Evolutionary conservation across 208 protist genomes (phyloP).

Genomic region (Wallacemonas rigidus): DNA sequence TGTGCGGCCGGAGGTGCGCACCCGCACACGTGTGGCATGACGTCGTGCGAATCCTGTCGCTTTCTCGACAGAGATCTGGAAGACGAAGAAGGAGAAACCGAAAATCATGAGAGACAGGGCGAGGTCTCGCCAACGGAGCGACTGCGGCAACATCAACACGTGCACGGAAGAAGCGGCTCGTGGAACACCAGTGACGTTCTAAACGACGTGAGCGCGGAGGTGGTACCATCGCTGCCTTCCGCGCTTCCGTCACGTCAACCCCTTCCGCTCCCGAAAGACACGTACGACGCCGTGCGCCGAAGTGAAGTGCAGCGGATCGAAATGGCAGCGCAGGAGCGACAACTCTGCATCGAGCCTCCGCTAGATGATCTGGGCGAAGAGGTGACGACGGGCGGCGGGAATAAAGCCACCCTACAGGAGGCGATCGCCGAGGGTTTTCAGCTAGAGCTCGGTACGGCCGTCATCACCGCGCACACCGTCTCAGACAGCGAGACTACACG

Average conservation of each 20-base stretch:
- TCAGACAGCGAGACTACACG: background rate
- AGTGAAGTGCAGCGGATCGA: conserved; percentile 34
- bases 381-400: conserved; percentile 16
- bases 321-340: conserved; percentile 29
- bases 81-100: background rate
- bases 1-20: background rate
- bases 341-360: conserved; percentile 24
- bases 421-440: conserved; percentile 25
- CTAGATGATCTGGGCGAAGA: conserved; percentile 27
- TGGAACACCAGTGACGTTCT: too few relatives aligned
- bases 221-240: too few relatives aligned
- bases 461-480: conserved; percentile 4
- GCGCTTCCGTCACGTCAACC: too few relatives aligned
- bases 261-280: too few relatives aligned
- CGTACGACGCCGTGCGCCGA: conserved; percentile 16
- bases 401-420: conserved; percentile 14
- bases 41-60: background rate
- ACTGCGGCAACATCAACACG: too few relatives aligned
- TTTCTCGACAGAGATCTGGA: background rate
- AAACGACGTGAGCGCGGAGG: too few relatives aligned
- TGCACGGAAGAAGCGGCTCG: too few relatives aligned
- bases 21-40: background rate
- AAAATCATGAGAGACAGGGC: conserved; percentile 6
- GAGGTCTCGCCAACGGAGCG: too few relatives aligned
- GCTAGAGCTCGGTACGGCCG: conserved; percentile 14